A percentile compares a stretch with the other conserved stretches of the same genome.
Evolutionary conservation across 129 eudicot genomes (phyloP).

Genomic region (Ambrosia artemisiifolia): DNA sequence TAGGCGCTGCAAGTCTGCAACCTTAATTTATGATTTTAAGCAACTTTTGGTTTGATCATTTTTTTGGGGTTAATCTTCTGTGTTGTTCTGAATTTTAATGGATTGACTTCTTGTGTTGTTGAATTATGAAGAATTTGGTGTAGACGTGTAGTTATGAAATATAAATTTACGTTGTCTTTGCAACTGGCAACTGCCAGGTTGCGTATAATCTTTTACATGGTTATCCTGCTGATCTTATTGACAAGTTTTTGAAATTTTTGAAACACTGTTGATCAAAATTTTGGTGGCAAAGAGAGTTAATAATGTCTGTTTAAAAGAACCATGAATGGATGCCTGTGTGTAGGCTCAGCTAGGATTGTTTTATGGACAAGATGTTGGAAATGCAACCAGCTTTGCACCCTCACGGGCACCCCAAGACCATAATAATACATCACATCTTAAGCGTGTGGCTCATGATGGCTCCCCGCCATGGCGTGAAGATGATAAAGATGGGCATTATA

Average conservation of each 20-base stretch:
- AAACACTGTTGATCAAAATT: not conserved
- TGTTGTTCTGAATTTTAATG: not conserved
- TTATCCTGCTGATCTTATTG: not conserved
- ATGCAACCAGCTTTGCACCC: conserved; percentile 61
- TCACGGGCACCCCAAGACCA: conserved; percentile 54
- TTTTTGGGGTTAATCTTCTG: not conserved
- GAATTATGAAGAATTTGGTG: not conserved
- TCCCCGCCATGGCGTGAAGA: conserved; percentile 79
- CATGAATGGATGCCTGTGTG: conserved; percentile 84
- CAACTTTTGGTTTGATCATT: too few relatives aligned
- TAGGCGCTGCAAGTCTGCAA: too few relatives aligned
- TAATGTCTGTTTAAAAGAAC: conserved; percentile 44
- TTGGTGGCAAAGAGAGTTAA: conserved; percentile 23
- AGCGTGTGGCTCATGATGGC: conserved; percentile 66
- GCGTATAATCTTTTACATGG: not conserved
- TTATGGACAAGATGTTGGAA: conserved; percentile 81
- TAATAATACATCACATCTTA: conserved; percentile 53
- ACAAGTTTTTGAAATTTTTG: conserved; percentile 4
- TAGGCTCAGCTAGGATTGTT: conserved; percentile 96
- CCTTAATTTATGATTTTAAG: too few relatives aligned
- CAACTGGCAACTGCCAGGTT: not conserved
- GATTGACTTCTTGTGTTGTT: not conserved
- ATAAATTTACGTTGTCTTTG: not conserved
- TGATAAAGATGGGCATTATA: conserved; percentile 84
- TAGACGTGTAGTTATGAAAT: conserved; percentile 1